These are phyloP conservation scores for Alloascoidea africana DNA, from an alignment of 805 yeast genomes.

Conservation along the genomic window DNA sequence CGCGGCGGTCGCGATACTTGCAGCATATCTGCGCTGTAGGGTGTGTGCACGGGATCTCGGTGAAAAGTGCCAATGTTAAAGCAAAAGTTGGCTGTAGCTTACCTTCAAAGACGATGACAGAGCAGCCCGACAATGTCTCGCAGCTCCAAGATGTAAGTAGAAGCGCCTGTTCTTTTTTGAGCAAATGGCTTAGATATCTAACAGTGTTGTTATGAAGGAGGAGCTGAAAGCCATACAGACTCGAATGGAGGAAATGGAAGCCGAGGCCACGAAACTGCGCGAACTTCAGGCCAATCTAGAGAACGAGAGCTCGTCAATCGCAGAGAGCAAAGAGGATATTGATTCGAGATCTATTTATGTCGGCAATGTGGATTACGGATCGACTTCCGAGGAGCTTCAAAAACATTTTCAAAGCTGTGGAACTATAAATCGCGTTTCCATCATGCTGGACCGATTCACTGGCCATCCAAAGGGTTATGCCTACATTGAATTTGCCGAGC, in stretches of 20 bases:
- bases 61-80: no score
- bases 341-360: constrained; percentile 69
- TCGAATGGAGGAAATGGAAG: constrained; percentile 38
- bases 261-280: constrained; percentile 46
- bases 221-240: constrained; percentile 23
- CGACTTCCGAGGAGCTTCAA: constrained; percentile 70
- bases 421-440: constrained; percentile 65
- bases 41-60: no score
- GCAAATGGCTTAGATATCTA: not conserved
- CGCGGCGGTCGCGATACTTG: no score
- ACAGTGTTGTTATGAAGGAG: constrained; percentile 4
- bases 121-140: no score
- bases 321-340: constrained; percentile 43
- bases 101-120: no score
- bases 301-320: constrained; percentile 23
- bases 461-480: constrained; percentile 85
- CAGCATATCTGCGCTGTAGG: no score
- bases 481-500: constrained; percentile 67
- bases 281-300: constrained; percentile 38
- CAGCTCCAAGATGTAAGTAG: no score
- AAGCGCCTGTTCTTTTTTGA: no score
- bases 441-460: constrained; percentile 52
- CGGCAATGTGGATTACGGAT: constrained; percentile 70
- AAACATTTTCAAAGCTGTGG: constrained; percentile 59
- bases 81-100: no score